Conservation (phyloP, 2,329 filamentous ascomycete species). For the Lachnellula subtilissima region DNA sequence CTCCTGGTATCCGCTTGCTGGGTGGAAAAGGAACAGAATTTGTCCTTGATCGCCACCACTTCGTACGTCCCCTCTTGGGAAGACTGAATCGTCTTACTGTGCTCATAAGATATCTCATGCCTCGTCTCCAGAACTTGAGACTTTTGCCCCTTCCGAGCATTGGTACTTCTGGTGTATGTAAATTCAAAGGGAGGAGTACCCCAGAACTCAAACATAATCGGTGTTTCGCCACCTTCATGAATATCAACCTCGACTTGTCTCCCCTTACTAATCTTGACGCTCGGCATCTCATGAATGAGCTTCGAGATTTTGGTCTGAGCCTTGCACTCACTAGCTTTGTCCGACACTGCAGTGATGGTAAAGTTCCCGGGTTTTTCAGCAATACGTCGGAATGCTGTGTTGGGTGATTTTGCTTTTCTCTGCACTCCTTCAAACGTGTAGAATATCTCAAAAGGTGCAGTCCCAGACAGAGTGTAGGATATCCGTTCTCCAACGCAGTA, state of each 20-base stretch:
- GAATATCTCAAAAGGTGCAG: slow-evolving; percentile 85
- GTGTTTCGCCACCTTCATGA: slow-evolving; percentile 90
- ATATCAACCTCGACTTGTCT: slow-evolving; percentile 80
- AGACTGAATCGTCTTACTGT: slow-evolving; percentile 75
- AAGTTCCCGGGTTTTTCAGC: slow-evolving; percentile 89
- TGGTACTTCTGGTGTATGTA: slow-evolving; percentile 88
- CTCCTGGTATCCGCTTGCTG: slow-evolving; percentile 50
- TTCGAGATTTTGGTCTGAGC: slow-evolving; percentile 75
- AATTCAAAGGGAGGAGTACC: slow-evolving; percentile 97
- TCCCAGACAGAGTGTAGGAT: slow-evolving; percentile 84
- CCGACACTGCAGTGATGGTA: slow-evolving; percentile 77
- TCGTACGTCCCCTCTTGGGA: slow-evolving; percentile 96
- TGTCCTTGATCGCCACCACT: slow-evolving; percentile 92
- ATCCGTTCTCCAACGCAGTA: slow-evolving; percentile 96
- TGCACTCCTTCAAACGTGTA: slow-evolving; percentile 80
- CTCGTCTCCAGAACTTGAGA: slow-evolving; percentile 82
- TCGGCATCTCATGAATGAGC: slow-evolving; percentile 85
- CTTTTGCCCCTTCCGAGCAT: slow-evolving; percentile 71
- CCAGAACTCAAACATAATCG: slow-evolving; percentile 92
- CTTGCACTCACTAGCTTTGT: slow-evolving; percentile 83
- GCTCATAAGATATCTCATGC: slow-evolving; percentile 78
- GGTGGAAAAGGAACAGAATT: slow-evolving; percentile 82
- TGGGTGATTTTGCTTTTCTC: slow-evolving; percentile 72
- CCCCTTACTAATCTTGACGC: slow-evolving; percentile 84
- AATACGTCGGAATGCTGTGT: slow-evolving; percentile 85